Base-by-base conservation (phyloP, 176 grass and related monocot species). In the Aegilops speltoides region DNA sequence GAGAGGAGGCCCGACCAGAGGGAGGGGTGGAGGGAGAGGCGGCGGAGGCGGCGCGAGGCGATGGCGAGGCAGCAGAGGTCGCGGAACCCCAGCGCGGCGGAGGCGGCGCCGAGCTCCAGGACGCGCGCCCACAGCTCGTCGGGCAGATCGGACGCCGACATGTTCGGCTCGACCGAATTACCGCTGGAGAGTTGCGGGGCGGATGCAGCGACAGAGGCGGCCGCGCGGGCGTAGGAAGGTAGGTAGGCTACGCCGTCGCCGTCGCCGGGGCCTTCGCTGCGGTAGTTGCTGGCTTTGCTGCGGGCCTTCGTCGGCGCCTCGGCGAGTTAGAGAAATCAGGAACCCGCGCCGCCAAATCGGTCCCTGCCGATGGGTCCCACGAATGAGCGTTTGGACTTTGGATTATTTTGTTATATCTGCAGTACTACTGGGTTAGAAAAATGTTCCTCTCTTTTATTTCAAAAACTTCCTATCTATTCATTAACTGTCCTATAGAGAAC, bases 61-160 rank as follows among this genome's bases (percentile, higher is more conserved):
- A 94, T 96, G 81, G 94, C 87, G 79, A 99, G 77, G 87, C 89
- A 84, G 89, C 97, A 99, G 76, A 99, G 89, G 83, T 96, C 94
- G 64, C 97, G 91, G 83, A 88, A 96, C 20, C 88, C 90, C 76
- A 99, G 69, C 37, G 76, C 38, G 76, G 88, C 91, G 61, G 90
- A 91, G 75, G 90, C 79, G 1, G 85, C 65, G 61, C 94, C 97
- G 59, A 88, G 82, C 89, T 99, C 94, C 31, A 99, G 90, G 61
- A 96, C 79, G 43, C 82, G 90, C 83, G 83, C 60, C 96, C 96
- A 98, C 69, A 96, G 76, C 84, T 99, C 94, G 85, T 96, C 94
- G 23, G 97, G 94, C 48, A 99, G 85, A 76, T 87, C 86, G 75
- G 83, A 73, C 19, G 64, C 52, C 48, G 86, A 68, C 82, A 89